These are phyloP conservation scores for Malbranchea zuffiana DNA, from an alignment of 2,329 filamentous ascomycete genomes.

Conservation along the genomic window DNA sequence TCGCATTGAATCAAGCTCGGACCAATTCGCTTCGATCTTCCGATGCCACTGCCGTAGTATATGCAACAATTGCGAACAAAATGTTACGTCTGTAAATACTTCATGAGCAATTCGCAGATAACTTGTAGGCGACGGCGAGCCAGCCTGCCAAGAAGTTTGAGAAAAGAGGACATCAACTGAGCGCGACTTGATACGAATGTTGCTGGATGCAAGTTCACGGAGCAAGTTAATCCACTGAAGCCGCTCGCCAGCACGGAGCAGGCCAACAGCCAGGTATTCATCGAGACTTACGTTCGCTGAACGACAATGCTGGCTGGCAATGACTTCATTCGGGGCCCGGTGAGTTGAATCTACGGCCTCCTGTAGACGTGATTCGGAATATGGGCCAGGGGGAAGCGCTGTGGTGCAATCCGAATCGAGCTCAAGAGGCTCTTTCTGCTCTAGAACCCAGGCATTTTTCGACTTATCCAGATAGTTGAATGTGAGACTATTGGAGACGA, in stretches of 20 bases:
- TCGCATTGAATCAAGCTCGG: neutral
- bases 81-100: neutral
- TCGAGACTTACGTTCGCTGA: constrained; percentile 40
- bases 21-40: neutral
- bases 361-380: constrained; percentile 1
- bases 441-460: neutral
- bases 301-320: constrained; percentile 41
- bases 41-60: neutral
- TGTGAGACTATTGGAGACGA: neutral
- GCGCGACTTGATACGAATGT: constrained; percentile 41
- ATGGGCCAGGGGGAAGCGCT: neutral
- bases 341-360: constrained; percentile 10
- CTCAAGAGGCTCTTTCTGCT: neutral
- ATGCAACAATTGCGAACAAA: neutral
- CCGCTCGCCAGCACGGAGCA: constrained; percentile 38
- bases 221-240: constrained; percentile 50
- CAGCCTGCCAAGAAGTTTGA: constrained; percentile 30
- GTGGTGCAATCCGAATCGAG: neutral
- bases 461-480: neutral
- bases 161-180: constrained; percentile 40
- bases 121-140: neutral
- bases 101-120: neutral
- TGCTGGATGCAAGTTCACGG: constrained; percentile 38
- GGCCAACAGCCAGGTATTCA: constrained; percentile 45
- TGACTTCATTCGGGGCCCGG: constrained; percentile 39